These are phyloP conservation scores for Pseudogymnoascus sp. DNA, from an alignment of 2,329 filamentous ascomycete genomes.

Conservation along the genomic window DNA sequence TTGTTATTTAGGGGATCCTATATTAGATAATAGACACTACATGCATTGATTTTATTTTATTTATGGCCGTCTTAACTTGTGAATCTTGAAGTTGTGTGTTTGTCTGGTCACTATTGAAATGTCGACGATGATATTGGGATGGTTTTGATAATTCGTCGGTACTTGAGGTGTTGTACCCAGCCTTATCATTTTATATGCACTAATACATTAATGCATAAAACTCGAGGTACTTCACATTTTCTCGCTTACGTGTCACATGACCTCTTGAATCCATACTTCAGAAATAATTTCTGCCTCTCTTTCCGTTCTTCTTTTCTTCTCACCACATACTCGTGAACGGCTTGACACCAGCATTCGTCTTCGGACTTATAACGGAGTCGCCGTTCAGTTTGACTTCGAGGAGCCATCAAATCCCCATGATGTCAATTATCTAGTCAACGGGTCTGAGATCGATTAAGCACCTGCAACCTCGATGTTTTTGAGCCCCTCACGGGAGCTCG, in stretches of 20 bases:
- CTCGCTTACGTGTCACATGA: slow-evolving; percentile 3
- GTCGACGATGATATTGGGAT: neutral
- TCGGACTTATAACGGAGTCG: slow-evolving; percentile 1
- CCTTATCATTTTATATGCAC: neutral
- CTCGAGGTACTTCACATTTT: neutral
- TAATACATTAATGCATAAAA: neutral
- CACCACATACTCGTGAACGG: neutral
- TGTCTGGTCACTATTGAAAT: neutral
- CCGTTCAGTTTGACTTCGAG: slow-evolving; percentile 7
- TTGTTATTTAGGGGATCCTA: slow-evolving; percentile 7
- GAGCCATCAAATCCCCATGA: slow-evolving; percentile 8
- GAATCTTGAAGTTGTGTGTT: neutral
- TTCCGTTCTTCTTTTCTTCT: neutral
- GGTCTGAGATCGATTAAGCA: slow-evolving; percentile 5
- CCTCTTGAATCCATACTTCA: neutral
- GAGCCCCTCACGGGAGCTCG: slow-evolving; percentile 1
- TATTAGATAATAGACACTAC: slow-evolving; percentile 8
- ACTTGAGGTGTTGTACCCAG: neutral
- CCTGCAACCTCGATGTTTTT: slow-evolving; percentile 5
- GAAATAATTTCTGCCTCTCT: neutral
- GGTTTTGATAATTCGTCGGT: neutral
- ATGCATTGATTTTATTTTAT: neutral
- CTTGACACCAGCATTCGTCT: slow-evolving; percentile 6
- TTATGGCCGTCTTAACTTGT: neutral
- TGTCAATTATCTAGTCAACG: slow-evolving; percentile 8